Evolutionary conservation across 1,284 basidiomycete genomes (phyloP).

Genomic region (Ustilago lituana): DNA sequence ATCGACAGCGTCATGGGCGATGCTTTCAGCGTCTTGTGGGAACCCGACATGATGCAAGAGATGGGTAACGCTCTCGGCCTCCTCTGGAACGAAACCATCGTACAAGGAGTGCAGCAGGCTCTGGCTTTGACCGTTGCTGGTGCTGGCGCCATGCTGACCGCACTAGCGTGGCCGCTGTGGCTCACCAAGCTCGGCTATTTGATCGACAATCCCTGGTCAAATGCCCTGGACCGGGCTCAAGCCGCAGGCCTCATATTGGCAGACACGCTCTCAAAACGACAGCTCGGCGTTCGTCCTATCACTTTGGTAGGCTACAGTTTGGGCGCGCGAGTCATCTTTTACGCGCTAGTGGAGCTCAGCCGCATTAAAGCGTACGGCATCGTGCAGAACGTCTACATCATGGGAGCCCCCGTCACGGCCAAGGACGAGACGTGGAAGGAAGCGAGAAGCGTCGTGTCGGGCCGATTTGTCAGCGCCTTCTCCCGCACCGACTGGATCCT

Average conservation of each 20-base stretch:
- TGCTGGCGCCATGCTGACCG: constrained; percentile 56
- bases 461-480: constrained; percentile 66
- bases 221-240: constrained; percentile 62
- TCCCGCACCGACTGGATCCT: constrained; percentile 66
- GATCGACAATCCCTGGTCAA: constrained; percentile 67
- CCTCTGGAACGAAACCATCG: constrained; percentile 67
- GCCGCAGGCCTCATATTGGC: constrained; percentile 65
- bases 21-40: constrained; percentile 64
- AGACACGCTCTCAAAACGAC: constrained; percentile 60
- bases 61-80: constrained; percentile 67
- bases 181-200: constrained; percentile 65
- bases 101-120: constrained; percentile 65
- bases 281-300: constrained; percentile 66
- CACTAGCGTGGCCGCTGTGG: constrained; percentile 66
- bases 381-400: constrained; percentile 66
- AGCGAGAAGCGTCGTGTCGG: constrained; percentile 60
- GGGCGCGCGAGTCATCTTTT: constrained; percentile 65
- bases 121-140: constrained; percentile 63
- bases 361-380: constrained; percentile 64
- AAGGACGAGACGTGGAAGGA: constrained; percentile 61
- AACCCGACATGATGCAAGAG: constrained; percentile 67
- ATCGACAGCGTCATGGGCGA: constrained; percentile 67
- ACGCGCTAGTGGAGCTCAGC: constrained; percentile 61
- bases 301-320: constrained; percentile 66
- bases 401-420: constrained; percentile 64